Percentiles rank a stretch among this genome's conserved stretches.
Evolutionary conservation across 495 filamentous ascomycete genomes (phyloP).

Genomic region (Stereocaulon alpinum): DNA sequence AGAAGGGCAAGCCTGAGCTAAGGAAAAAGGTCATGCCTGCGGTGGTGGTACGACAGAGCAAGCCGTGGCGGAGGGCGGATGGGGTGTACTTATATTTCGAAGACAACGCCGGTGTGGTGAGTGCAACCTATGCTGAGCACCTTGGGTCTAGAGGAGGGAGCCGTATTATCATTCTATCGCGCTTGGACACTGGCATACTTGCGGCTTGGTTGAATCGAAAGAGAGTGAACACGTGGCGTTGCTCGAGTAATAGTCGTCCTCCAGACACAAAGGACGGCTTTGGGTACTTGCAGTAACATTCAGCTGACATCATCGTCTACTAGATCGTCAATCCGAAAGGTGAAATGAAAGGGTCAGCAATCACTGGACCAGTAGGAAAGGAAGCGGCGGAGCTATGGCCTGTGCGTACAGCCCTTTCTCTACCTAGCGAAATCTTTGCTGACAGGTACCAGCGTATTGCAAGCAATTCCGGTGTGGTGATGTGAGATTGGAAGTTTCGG

Average conservation of each 20-base stretch:
- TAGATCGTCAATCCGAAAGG: constrained; percentile 99
- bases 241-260: not conserved
- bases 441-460: constrained; percentile 77
- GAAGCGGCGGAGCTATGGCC: constrained; percentile 99
- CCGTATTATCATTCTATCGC: not conserved
- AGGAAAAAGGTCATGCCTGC: constrained; percentile 99
- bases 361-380: constrained; percentile 98
- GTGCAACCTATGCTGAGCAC: constrained; percentile 29
- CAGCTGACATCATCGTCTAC: constrained; percentile 16
- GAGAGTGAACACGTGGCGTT: not conserved
- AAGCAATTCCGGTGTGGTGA: constrained; percentile 98
- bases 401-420: constrained; percentile 42
- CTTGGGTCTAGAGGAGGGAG: too few relatives aligned
- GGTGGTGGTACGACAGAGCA: constrained; percentile 94
- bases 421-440: constrained; percentile 6
- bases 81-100: constrained; percentile 99
- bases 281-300: not conserved
- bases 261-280: not conserved
- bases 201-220: not conserved
- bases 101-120: constrained; percentile 97
- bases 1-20: constrained; percentile 99
- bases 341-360: constrained; percentile 99
- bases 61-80: constrained; percentile 96
- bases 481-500: constrained; percentile 50
- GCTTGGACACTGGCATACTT: not conserved